Evolutionary conservation across 140 eudicot species (phyloP).

Genomic region (Flaveria floridana): DNA sequence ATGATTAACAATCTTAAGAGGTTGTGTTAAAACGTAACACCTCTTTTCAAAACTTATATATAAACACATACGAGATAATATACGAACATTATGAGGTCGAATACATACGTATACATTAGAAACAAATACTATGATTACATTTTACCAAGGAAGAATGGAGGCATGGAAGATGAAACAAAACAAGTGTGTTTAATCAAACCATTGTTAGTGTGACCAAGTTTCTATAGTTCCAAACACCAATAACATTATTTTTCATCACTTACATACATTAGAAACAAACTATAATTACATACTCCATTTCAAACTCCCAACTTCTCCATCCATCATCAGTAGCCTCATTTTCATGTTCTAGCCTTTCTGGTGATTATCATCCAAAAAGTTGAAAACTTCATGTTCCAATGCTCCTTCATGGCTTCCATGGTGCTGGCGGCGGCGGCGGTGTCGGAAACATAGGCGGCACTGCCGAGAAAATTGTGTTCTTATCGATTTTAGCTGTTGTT

Average conservation of each 20-base stretch:
- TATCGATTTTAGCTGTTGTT: slow-evolving; percentile 51
- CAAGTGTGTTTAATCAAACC: slow-evolving; percentile 14
- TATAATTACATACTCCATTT: slow-evolving; percentile 22
- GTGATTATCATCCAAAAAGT: slow-evolving; percentile 10
- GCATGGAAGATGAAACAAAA: not conserved
- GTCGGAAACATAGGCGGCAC: slow-evolving; percentile 97
- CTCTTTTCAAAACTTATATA: too few species aligned
- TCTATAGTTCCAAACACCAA: slow-evolving; percentile 30
- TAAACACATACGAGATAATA: too few species aligned
- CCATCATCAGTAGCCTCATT: slow-evolving; percentile 1
- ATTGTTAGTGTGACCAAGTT: slow-evolving; percentile 26
- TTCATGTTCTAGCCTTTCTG: slow-evolving; percentile 23
- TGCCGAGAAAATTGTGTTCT: slow-evolving; percentile 90
- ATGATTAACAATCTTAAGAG: too few species aligned
- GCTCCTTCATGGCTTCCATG: slow-evolving; percentile 72
- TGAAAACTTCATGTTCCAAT: slow-evolving; percentile 11
- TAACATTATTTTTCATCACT: slow-evolving; percentile 22
- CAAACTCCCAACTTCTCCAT: not conserved
- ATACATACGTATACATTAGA: too few species aligned
- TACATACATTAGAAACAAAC: slow-evolving; percentile 32
- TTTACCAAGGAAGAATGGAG: not conserved
- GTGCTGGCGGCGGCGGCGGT: slow-evolving; percentile 97
- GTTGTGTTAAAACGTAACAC: too few species aligned
- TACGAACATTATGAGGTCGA: too few species aligned
- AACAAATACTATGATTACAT: too few species aligned